Base-by-base conservation (phyloP, 768 basidiomycete species). In the Mycena vulgaris region DNA sequence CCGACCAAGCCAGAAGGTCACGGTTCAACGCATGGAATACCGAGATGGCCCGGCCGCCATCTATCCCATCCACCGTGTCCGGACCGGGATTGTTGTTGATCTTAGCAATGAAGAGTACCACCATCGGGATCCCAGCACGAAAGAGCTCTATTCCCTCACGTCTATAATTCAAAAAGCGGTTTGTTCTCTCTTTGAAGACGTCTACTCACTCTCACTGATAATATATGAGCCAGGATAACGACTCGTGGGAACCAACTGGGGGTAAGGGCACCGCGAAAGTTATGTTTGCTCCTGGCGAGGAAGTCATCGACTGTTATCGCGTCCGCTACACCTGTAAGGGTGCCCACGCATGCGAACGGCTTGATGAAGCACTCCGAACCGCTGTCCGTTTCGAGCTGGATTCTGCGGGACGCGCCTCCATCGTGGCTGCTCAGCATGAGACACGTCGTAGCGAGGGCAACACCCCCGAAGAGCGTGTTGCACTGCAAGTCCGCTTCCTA, bases 181-280 rank as follows among this genome's bases (percentile, higher is more conserved):
- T n/a, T n/a, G n/a, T n/a, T n/a, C n/a, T n/a, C n/a, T n/a, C n/a
- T n/a, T n/a, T n/a, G n/a, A n/a, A n/a, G n/a, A n/a, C n/a, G n/a
- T n/a, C n/a, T n/a, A n/a, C n/a, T n/a, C n/a, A n/a, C n/a, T n/a
- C n/a, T n/a, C n/a, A n/a, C n/a, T n/a, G n/a, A n/a, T n/a, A n/a
- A n/a, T n/a, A n/a, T n/a, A n/a, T n/a, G n/a, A n/a, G n/a, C n/a
- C 33, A 67, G 66, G 66, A 67, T 48, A 67, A 67, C 39, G 66
- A 60, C 27, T 59, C 48, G 8, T 67, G 66, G 66, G 37, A 52
- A n/a, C n/a, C n/a, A 8, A 42, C 35, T 10, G 14, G 23, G 14
- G 30, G 35, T 28, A 31, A 1, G 2, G 57, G 48, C 4, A 4
- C n/a, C 0, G 33, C 49, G 11, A 31, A 5, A 33, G 66, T 67